Percentiles rank a stretch among this genome's conserved stretches.
These are phyloP conservation scores for Trapa bicornis DNA, from an alignment of 345 rosid genomes.

Conservation along the genomic window DNA sequence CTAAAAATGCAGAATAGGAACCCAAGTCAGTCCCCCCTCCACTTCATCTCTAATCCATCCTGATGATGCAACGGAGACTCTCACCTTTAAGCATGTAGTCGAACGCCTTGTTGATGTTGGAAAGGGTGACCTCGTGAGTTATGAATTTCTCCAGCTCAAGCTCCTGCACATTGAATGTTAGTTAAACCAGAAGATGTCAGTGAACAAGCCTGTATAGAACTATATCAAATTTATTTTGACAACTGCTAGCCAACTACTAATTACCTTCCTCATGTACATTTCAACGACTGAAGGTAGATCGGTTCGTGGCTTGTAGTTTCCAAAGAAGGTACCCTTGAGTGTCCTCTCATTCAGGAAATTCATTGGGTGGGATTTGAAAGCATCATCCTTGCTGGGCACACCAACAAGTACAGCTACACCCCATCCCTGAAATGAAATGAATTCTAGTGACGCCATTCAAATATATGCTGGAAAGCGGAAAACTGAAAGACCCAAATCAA, in stretches of 20 bases:
- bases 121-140: slow-evolving; percentile 33
- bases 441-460: background rate
- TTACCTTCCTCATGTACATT: slow-evolving; percentile 29
- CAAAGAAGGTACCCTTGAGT: slow-evolving; percentile 32
- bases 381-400: slow-evolving; percentile 30
- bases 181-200: no score
- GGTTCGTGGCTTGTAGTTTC: slow-evolving; percentile 33
- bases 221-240: no score
- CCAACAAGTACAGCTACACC: slow-evolving; percentile 38
- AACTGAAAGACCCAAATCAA: background rate
- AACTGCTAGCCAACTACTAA: background rate
- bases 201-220: no score
- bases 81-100: slow-evolving; percentile 39
- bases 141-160: slow-evolving; percentile 39
- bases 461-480: background rate
- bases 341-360: slow-evolving; percentile 28
- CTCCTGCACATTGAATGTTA: no score
- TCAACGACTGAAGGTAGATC: slow-evolving; percentile 30
- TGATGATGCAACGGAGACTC: slow-evolving; percentile 34
- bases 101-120: slow-evolving; percentile 40
- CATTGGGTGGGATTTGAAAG: slow-evolving; percentile 30
- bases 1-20: no score
- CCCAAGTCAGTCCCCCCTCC: no score
- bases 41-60: slow-evolving; percentile 19
- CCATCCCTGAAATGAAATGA: slow-evolving; percentile 23